These are phyloP conservation scores for Zymoseptoria tritici DNA, from an alignment of 2,329 filamentous ascomycete species.

Conservation along the genomic window DNA sequence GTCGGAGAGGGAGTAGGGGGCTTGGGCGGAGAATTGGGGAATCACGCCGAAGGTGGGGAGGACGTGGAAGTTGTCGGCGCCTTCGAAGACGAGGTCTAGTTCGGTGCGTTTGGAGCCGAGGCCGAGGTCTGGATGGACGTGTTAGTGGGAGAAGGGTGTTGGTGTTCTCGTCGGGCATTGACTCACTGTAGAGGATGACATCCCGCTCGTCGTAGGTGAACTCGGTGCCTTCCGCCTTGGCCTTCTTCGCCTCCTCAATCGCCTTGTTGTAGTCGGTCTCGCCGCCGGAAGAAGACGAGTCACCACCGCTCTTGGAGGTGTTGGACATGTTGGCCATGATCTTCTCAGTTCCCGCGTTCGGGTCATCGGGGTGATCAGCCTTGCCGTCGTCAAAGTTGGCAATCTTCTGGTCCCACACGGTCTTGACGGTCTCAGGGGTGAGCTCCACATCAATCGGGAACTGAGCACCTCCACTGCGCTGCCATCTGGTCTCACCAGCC, in stretches of 20 bases:
- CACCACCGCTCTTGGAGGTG: constrained; percentile 31
- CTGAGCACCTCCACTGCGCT: constrained; percentile 78
- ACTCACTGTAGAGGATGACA: constrained; percentile 73
- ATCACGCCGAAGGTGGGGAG: constrained; percentile 94
- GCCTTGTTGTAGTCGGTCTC: constrained; percentile 54
- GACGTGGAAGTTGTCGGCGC: constrained; percentile 83
- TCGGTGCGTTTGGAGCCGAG: constrained; percentile 87
- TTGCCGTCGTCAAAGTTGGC: constrained; percentile 80
- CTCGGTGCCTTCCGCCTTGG: constrained; percentile 63
- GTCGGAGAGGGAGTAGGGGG: constrained; percentile 71
- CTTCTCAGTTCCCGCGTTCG: constrained; percentile 68
- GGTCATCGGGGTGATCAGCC: constrained; percentile 76
- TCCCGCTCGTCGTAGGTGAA: constrained; percentile 83
- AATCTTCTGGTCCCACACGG: constrained; percentile 65
- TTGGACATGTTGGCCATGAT: constrained; percentile 83
- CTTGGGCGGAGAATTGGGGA: constrained; percentile 78
- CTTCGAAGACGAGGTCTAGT: constrained; percentile 82
- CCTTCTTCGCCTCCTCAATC: constrained; percentile 68
- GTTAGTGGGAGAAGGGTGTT: constrained; percentile 16
- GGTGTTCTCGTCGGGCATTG: neutral
- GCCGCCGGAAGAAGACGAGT: constrained; percentile 10
- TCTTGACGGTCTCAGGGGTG: constrained; percentile 74
- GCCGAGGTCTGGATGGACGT: constrained; percentile 55
- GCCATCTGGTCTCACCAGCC: constrained; percentile 88
- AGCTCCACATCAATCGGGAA: constrained; percentile 82